These are phyloP conservation scores for Calonectria hawksworthii DNA, from an alignment of 2,329 filamentous ascomycete genomes.

Conservation along the genomic window DNA sequence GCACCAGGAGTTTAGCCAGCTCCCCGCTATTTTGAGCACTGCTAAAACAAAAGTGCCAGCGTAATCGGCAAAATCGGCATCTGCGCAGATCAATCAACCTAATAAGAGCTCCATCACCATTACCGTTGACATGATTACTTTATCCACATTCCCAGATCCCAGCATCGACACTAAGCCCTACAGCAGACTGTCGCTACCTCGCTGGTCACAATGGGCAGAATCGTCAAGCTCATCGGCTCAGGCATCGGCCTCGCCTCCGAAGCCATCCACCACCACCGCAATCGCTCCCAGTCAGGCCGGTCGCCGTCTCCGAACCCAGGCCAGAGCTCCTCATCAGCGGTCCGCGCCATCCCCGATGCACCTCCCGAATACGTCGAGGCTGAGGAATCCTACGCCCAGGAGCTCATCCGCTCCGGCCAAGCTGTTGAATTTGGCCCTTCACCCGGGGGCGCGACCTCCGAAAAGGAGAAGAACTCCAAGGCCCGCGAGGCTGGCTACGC, in stretches of 20 bases:
- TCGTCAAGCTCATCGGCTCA: constrained; percentile 13
- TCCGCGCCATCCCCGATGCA: not conserved
- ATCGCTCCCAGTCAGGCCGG: not conserved
- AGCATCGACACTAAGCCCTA: not conserved
- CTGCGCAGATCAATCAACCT: not conserved
- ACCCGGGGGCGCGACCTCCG: no score
- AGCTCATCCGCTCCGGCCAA: not conserved
- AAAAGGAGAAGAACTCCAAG: not conserved
- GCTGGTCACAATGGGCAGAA: not conserved
- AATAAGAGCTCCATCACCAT: constrained; percentile 1
- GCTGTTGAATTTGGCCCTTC: not conserved
- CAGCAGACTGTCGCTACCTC: not conserved
- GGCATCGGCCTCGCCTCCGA: constrained; percentile 18
- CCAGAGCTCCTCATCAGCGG: not conserved
- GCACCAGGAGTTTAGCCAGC: not conserved
- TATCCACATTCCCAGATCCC: not conserved
- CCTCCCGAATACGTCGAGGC: constrained; percentile 8
- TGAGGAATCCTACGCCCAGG: not conserved
- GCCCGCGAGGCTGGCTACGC: not conserved
- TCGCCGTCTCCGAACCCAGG: not conserved
- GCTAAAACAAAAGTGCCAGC: not conserved
- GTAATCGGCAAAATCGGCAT: constrained; percentile 6
- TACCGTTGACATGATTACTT: not conserved
- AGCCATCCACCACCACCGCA: constrained; percentile 10
- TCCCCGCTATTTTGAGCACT: not conserved